Evolutionary conservation across 2,329 filamentous ascomycete genomes (phyloP).

Genomic region (Ceratocystis colombiana): DNA sequence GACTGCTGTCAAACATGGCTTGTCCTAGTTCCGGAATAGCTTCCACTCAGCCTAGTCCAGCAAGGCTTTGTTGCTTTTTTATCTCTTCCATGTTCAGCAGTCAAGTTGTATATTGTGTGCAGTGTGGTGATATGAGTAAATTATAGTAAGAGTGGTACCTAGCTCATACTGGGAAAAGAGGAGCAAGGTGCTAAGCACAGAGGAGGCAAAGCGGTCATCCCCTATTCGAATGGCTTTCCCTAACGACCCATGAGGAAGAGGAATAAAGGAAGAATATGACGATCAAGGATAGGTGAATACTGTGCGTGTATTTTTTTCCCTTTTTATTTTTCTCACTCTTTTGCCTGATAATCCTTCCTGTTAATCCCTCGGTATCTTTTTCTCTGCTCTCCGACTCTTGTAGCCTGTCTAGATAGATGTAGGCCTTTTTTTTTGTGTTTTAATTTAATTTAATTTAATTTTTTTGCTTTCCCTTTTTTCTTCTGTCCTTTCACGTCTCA

Average conservation of each 20-base stretch:
- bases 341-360: not conserved
- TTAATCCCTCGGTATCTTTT: constrained; percentile 4
- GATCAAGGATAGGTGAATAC: not conserved
- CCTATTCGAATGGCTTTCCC: too few relatives aligned
- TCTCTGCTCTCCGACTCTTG: too few relatives aligned
- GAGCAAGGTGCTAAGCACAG: too few relatives aligned
- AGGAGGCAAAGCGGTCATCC: too few relatives aligned
- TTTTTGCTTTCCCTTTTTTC: not conserved
- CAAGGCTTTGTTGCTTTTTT: not conserved
- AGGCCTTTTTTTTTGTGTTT: not conserved
- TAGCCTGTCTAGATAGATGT: not conserved
- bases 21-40: constrained; percentile 6
- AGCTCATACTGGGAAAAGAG: too few relatives aligned
- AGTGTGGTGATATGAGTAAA: too few relatives aligned
- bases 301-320: not conserved
- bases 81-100: too few relatives aligned
- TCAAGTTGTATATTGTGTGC: too few relatives aligned
- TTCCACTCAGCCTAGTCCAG: not conserved
- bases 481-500: not conserved
- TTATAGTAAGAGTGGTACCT: too few relatives aligned
- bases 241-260: not conserved
- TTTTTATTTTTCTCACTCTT: not conserved
- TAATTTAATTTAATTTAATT: not conserved
- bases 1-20: constrained; percentile 13
- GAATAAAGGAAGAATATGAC: not conserved